Base-by-base conservation (phyloP, 495 filamentous ascomycete genomes). In the Penicillium canariense region DNA sequence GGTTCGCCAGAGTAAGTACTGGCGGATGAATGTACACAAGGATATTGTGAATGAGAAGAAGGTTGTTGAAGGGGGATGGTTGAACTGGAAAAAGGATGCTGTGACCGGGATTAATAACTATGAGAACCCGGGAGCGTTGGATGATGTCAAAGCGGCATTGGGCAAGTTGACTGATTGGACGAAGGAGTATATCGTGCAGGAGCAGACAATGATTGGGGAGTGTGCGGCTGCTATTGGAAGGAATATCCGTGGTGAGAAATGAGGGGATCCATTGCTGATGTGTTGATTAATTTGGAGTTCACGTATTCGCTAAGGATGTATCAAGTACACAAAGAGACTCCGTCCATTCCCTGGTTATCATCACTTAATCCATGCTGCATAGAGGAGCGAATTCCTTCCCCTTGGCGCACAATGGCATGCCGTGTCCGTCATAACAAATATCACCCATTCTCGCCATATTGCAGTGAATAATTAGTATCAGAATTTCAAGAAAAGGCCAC, bases 21-120 rank as follows among this genome's bases (percentile, higher is more conserved):
- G 32, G 32, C 49, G 55, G 12, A 20, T 58, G 34, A 58, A 58
- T 17, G 50, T 58, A 15, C 23, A 40, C 42, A 48, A 54, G 43
- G 35, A 58, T 22, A 15, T 50, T 38, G 28, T 32, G 15, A 27
- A 20, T 39, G 54, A 38, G 40, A 20, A 44, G 1, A 44, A 44
- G 40, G 40, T 44, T 20, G 40, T 44, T 11, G 42, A 7, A n/a
- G 45, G 35, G 4, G 42, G 8, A 48, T 48, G 30, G 42, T 38
- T 22, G 22, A 39, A 20, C 14, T 17, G 36, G 27, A 50, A 46
- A 12, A 27, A 50, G 25, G 32, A 17, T 5, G 5, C 27, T 28
- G 28, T 27, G 6, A 11, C n/a, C 5, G 14, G 18, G 11, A 17
- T n/a, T 25, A 54, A 54, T 12, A 47, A 54, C 27, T 54, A 46